These are phyloP conservation scores for Sclerotinia sclerotiorum DNA, from an alignment of 2,329 filamentous ascomycete genomes.

Conservation along the genomic window DNA sequence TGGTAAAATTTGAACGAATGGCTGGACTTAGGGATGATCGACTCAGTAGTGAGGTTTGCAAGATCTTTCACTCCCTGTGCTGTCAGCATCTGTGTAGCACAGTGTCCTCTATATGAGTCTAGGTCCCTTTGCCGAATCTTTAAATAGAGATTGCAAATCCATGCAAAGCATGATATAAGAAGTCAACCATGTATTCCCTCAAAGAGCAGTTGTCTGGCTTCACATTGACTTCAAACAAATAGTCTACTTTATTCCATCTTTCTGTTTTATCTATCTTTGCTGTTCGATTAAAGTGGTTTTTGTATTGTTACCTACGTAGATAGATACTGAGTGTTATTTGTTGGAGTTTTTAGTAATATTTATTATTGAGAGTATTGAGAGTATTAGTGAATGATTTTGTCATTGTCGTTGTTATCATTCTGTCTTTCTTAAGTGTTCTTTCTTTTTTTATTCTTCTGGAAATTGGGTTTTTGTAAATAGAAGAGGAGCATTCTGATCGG, in stretches of 20 bases:
- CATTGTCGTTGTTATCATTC: neutral
- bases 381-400: neutral
- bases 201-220: too few species aligned
- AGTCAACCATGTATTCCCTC: neutral
- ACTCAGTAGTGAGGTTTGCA: neutral
- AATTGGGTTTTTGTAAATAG: too few species aligned
- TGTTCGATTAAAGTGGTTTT: neutral
- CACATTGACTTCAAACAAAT: neutral
- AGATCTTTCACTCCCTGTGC: too few species aligned
- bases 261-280: neutral
- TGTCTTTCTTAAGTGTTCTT: too few species aligned
- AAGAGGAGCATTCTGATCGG: too few species aligned
- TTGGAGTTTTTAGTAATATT: neutral
- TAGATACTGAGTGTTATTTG: too few species aligned
- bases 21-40: neutral
- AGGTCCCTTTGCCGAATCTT: neutral
- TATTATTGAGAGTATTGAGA: too few species aligned
- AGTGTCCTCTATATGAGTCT: neutral
- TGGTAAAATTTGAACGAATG: neutral
- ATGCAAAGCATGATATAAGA: neutral
- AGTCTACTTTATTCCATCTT: neutral
- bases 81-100: neutral
- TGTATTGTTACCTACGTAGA: neutral
- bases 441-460: too few species aligned
- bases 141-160: neutral